A percentile compares a stretch with the other conserved stretches of the same genome.
These are phyloP conservation scores for Echinosophora koreensis DNA, from an alignment of 306 rosid species.

Conservation along the genomic window DNA sequence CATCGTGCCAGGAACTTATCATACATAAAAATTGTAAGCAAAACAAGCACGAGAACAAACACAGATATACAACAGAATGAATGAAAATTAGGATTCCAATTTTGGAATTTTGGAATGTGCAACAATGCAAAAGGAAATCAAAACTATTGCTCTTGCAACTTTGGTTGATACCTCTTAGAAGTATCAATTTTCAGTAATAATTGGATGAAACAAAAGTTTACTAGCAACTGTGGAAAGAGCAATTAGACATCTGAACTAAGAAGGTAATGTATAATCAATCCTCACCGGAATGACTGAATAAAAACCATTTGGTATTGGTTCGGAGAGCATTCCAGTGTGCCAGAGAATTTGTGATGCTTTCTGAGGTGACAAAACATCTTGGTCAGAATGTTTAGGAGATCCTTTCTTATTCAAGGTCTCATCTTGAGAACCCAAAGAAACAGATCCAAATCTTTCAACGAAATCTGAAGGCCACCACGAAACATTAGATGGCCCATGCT, in stretches of 20 bases:
- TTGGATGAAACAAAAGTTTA: background rate
- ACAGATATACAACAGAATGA: background rate
- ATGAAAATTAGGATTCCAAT: slow-evolving; percentile 8
- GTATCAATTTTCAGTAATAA: slow-evolving; percentile 23
- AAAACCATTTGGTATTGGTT: slow-evolving; percentile 94
- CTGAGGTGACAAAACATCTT: slow-evolving; percentile 71
- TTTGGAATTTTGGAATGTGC: slow-evolving; percentile 31
- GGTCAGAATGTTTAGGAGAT: slow-evolving; percentile 60
- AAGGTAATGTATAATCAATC: slow-evolving; percentile 30
- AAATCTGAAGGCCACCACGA: slow-evolving; percentile 98
- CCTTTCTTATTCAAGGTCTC: slow-evolving; percentile 68
- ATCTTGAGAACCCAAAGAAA: slow-evolving; percentile 81
- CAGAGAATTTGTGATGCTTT: slow-evolving; percentile 93
- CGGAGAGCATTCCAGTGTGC: slow-evolving; percentile 88
- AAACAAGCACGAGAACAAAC: background rate
- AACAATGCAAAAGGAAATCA: slow-evolving; percentile 20
- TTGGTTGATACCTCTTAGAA: slow-evolving; percentile 9
- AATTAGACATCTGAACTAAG: slow-evolving; percentile 36
- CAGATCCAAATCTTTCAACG: slow-evolving; percentile 84
- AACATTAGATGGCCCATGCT: slow-evolving; percentile 86
- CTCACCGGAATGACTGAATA: slow-evolving; percentile 93
- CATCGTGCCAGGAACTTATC: slow-evolving; percentile 31
- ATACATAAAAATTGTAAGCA: background rate
- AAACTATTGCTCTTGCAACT: background rate
- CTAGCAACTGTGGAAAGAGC: slow-evolving; percentile 7